These are phyloP conservation scores for Tulasnella sp. DNA, from an alignment of 768 basidiomycete genomes.

Conservation along the genomic window DNA sequence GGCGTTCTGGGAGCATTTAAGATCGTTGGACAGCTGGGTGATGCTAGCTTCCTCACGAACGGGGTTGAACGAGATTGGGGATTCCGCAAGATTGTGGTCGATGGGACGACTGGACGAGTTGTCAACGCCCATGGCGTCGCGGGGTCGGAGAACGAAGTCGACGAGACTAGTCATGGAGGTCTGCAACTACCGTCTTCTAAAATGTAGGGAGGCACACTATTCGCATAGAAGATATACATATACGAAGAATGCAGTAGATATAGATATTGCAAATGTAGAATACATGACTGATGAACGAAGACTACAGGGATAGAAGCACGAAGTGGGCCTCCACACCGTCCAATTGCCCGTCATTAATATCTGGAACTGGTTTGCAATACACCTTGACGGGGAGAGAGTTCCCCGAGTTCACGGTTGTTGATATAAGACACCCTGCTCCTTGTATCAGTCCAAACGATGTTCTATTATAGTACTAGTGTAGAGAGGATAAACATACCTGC, in stretches of 20 bases:
- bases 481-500: too few relatives aligned
- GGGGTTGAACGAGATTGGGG: conserved; percentile 70
- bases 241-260: background rate
- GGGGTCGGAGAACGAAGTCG: conserved; percentile 54
- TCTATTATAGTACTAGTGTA: too few relatives aligned
- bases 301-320: too few relatives aligned
- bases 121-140: conserved; percentile 60
- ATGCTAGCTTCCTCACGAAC: conserved; percentile 51
- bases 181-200: conserved; percentile 19
- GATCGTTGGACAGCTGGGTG: conserved; percentile 39
- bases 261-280: background rate
- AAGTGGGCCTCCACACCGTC: background rate
- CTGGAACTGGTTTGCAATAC: background rate
- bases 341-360: background rate
- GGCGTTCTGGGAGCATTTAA: conserved; percentile 42
- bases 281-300: conserved; percentile 12
- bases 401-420: background rate
- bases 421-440: too few relatives aligned
- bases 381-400: background rate
- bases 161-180: conserved; percentile 52
- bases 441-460: too few relatives aligned
- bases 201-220: background rate
- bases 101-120: conserved; percentile 48
- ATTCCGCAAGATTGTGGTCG: conserved; percentile 60
- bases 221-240: background rate